Percentiles rank a stretch among this genome's conserved stretches.
Conservation (phyloP, 1,284 basidiomycete species). For the Ceratobasidium sp. region DNA sequence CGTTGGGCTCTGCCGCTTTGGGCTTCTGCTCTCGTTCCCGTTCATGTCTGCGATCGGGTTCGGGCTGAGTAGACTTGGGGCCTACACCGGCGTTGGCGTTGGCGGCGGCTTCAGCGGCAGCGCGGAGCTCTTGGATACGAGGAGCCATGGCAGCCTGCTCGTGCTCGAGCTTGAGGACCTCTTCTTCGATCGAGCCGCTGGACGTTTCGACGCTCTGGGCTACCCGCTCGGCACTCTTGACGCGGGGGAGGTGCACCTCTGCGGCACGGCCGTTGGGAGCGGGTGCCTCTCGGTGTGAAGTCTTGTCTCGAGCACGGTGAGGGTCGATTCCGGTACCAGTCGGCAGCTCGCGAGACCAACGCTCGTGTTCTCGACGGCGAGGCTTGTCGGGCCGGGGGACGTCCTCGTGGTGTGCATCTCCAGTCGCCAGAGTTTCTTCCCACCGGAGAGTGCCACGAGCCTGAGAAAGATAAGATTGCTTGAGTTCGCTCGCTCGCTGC, state of each 20-base stretch:
- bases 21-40: conserved; percentile 28
- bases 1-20: conserved; percentile 10
- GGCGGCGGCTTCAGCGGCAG: conserved; percentile 32
- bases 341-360: background rate
- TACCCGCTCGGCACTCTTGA: conserved; percentile 14
- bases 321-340: background rate
- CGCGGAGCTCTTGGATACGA: conserved; percentile 39
- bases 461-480: background rate
- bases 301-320: background rate
- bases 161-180: conserved; percentile 29
- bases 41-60: conserved; percentile 19
- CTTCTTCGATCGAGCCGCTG: conserved; percentile 5
- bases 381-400: background rate
- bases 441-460: conserved; percentile 1
- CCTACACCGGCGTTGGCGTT: conserved; percentile 3
- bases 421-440: background rate
- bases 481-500: conserved; percentile 6
- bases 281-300: background rate
- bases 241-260: conserved; percentile 13
- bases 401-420: background rate
- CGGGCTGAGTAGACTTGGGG: background rate
- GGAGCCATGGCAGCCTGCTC: conserved; percentile 35
- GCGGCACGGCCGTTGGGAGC: background rate
- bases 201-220: conserved; percentile 7
- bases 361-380: conserved; percentile 22